Percentiles rank a stretch among this genome's conserved stretches.
These are phyloP conservation scores for Sclerotinia glacialis DNA, from an alignment of 2,329 filamentous ascomycete genomes.

Conservation along the genomic window DNA sequence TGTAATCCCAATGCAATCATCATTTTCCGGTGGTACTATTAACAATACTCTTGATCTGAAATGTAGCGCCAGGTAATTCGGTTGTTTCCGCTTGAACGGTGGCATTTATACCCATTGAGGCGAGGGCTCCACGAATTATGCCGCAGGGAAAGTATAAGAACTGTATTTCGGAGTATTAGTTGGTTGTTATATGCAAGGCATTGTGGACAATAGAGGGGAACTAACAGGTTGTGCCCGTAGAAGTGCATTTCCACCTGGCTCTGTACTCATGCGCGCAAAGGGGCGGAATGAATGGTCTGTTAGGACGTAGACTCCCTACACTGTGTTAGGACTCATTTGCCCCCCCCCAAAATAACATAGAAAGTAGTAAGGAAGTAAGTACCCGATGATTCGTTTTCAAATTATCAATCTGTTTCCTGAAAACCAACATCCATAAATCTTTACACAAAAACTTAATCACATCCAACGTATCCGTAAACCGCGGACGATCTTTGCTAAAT, in stretches of 20 bases:
- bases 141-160: slow-evolving; percentile 96
- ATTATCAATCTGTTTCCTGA: slow-evolving; percentile 97
- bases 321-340: slow-evolving; percentile 22
- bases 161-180: slow-evolving; percentile 44
- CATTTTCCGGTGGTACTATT: slow-evolving; percentile 25
- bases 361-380: slow-evolving; percentile 34
- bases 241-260: slow-evolving; percentile 70
- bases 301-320: slow-evolving; percentile 86
- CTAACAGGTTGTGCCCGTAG: slow-evolving; percentile 75
- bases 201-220: slow-evolving; percentile 24
- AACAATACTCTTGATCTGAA: slow-evolving; percentile 87
- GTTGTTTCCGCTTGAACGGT: slow-evolving; percentile 87
- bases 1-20: neutral
- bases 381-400: slow-evolving; percentile 96
- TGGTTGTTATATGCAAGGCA: neutral
- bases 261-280: slow-evolving; percentile 83
- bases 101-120: slow-evolving; percentile 86
- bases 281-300: slow-evolving; percentile 92
- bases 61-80: slow-evolving; percentile 83
- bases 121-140: slow-evolving; percentile 84
- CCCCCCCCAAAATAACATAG: neutral
- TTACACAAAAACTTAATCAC: slow-evolving; percentile 99
- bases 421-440: slow-evolving; percentile 92
- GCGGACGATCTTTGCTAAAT: slow-evolving; percentile 78
- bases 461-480: slow-evolving; percentile 88